These are phyloP conservation scores for Rubroshorea leprosula DNA, from an alignment of 345 rosid genomes.

Conservation along the genomic window DNA sequence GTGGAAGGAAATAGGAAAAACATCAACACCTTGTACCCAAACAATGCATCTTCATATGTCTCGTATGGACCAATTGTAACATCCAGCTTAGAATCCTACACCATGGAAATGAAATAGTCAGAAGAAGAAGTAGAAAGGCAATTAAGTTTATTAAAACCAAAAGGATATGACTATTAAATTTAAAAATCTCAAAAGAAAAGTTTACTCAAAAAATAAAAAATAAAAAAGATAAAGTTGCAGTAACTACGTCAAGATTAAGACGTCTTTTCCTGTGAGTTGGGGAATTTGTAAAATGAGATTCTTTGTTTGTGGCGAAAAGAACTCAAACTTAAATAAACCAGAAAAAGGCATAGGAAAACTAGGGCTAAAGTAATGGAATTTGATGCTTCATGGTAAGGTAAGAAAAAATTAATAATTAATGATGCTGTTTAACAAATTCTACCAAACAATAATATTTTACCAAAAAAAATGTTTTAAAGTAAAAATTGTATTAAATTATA, in stretches of 20 bases:
- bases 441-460: too few relatives aligned
- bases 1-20: too few relatives aligned
- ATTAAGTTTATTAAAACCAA: neutral
- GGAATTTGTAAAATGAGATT: too few relatives aligned
- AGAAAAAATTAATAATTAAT: too few relatives aligned
- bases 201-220: neutral
- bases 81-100: slow-evolving; percentile 85
- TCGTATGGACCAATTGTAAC: slow-evolving; percentile 94
- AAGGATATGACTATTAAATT: slow-evolving; percentile 1
- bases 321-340: too few relatives aligned
- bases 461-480: too few relatives aligned
- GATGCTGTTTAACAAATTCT: too few relatives aligned
- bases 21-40: slow-evolving; percentile 83
- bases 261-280: neutral
- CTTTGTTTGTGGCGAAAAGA: too few relatives aligned
- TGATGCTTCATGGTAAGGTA: too few relatives aligned
- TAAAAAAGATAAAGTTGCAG: neutral
- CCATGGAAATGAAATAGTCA: slow-evolving; percentile 3
- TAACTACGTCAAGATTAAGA: neutral
- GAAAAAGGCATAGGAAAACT: too few relatives aligned
- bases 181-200: neutral
- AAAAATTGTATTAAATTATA: too few relatives aligned
- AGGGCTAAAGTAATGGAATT: too few relatives aligned
- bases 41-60: slow-evolving; percentile 86
- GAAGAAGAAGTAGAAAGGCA: neutral